These are phyloP conservation scores for Aspergillus fumigatus DNA, from an alignment of 2,329 filamentous ascomycete species.

Conservation along the genomic window DNA sequence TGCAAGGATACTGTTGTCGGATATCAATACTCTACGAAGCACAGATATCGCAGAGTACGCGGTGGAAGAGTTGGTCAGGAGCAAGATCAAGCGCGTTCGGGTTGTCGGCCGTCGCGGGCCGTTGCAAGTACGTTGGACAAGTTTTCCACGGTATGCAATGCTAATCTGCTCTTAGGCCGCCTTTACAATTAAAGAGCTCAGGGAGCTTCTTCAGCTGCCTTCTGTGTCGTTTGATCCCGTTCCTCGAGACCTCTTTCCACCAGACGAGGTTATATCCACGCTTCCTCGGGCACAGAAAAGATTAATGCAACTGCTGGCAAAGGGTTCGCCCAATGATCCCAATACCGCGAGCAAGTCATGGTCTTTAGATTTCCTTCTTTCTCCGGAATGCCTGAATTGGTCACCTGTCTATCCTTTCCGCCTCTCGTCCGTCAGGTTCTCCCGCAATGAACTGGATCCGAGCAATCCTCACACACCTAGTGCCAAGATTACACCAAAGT, in stretches of 20 bases:
- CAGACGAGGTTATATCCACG: slow-evolving; percentile 54
- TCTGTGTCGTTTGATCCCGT: slow-evolving; percentile 68
- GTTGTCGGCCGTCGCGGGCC: slow-evolving; percentile 88
- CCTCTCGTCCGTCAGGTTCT: slow-evolving; percentile 66
- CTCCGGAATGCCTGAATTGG: slow-evolving; percentile 65
- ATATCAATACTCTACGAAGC: slow-evolving; percentile 66
- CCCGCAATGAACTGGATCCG: slow-evolving; percentile 45
- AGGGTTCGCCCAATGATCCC: slow-evolving; percentile 58
- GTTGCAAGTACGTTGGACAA: slow-evolving; percentile 60
- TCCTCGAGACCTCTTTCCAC: slow-evolving; percentile 61
- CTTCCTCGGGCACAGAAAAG: slow-evolving; percentile 72
- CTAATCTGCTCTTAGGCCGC: slow-evolving; percentile 57
- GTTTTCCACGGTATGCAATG: slow-evolving; percentile 1
- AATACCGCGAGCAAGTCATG: slow-evolving; percentile 61
- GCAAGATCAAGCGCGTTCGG: slow-evolving; percentile 71
- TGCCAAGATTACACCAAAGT: slow-evolving; percentile 43
- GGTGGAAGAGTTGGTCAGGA: slow-evolving; percentile 66
- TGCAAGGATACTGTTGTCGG: slow-evolving; percentile 76
- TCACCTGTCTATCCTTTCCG: slow-evolving; percentile 41
- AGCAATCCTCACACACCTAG: slow-evolving; percentile 50
- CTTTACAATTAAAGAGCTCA: slow-evolving; percentile 91
- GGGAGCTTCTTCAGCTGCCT: slow-evolving; percentile 77
- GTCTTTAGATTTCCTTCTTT: slow-evolving; percentile 81
- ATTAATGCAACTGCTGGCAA: slow-evolving; percentile 73
- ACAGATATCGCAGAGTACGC: slow-evolving; percentile 90